These are phyloP conservation scores for Pythium brachiatum DNA, from an alignment of 352 stramenopile species.

Conservation along the genomic window DNA sequence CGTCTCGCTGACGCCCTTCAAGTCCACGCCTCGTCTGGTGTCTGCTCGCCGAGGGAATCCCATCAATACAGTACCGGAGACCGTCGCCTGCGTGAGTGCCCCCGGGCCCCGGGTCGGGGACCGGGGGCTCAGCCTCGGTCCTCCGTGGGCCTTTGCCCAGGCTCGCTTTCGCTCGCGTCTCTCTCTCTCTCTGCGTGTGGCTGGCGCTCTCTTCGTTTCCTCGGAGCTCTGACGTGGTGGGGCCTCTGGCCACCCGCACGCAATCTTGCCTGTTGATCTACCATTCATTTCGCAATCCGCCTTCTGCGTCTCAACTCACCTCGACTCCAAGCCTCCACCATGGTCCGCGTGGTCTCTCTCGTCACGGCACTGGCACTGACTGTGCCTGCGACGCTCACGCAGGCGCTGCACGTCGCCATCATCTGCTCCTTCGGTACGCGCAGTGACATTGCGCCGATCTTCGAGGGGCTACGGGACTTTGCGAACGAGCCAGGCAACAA, in stretches of 20 bases:
- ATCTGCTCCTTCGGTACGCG: slow-evolving; percentile 25
- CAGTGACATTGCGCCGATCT: slow-evolving; percentile 26
- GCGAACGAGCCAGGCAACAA: slow-evolving; percentile 17
- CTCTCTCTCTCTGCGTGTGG: neutral
- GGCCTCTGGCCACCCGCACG: neutral
- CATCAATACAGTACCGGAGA: neutral
- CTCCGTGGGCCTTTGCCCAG: neutral
- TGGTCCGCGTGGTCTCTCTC: slow-evolving; percentile 11
- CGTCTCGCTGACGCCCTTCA: too few relatives aligned
- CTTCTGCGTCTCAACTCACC: neutral
- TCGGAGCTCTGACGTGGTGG: neutral
- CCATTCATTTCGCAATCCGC: slow-evolving; percentile 1
- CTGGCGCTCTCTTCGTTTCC: neutral
- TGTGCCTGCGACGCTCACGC: slow-evolving; percentile 6
- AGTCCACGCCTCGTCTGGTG: neutral
- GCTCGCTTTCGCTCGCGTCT: neutral
- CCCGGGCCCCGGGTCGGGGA: neutral
- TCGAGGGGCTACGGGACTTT: slow-evolving; percentile 24
- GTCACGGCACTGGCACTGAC: slow-evolving; percentile 1
- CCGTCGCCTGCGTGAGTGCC: neutral
- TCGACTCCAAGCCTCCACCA: neutral
- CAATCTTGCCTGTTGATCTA: neutral
- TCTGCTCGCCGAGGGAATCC: neutral
- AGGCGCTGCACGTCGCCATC: slow-evolving; percentile 25
- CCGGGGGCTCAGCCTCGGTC: too few relatives aligned